Evolutionary conservation across 2,329 filamentous ascomycete genomes (phyloP), one percentile per base, ranked within the genome.

Genomic region (Diplocarpon mali): DNA sequence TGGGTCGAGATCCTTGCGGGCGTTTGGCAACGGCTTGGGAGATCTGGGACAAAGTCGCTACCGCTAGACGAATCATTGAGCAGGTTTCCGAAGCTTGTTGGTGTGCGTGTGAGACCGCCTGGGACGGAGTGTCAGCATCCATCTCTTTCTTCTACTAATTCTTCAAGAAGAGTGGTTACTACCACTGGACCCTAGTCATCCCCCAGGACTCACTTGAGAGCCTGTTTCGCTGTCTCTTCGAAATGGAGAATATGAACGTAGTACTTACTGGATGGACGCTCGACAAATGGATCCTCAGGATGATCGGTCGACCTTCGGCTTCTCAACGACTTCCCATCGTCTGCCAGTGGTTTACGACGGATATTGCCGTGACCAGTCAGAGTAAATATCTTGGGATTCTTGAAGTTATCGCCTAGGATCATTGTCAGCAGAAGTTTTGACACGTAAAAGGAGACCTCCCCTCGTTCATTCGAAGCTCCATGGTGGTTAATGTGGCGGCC

Each of bases 391-490:
- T 52, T 49, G 14, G 43, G 39, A 10, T 45, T 49, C 31, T 42
- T 47, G 11, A 52, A 47, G 31, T 57, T 55, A 13, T 50, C 30
- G 30, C 47, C 54, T 57, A 30, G 14, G 15, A 12, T 13, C 9
- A 28, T 17, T n/a, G 29, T 48, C 27, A 46, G 38, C 5, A n/a
- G 14, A 29, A 17, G 1, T 12, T 12, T 31, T 10, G 28, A 11
- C 12, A 32, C 13, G 5, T 17, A 11, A 32, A 12, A 24, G 17
- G 6, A 15, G 5, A 13, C 42, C 15, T 42, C 52, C 56, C 53
- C 48, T 58, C 50, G 40, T 57, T 54, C 28, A 52, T 38, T 44
- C 48, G 42, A n/a, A 54, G 45, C n/a, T 55, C 48, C 27, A 48
- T 45, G 17, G 45, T 40, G 5, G 43, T 41, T 17, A 46, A 17